Percentiles rank a stretch among this genome's conserved stretches.
These are phyloP conservation scores for Elongisporangium prolatum DNA, from an alignment of 352 stramenopile species.

Conservation along the genomic window DNA sequence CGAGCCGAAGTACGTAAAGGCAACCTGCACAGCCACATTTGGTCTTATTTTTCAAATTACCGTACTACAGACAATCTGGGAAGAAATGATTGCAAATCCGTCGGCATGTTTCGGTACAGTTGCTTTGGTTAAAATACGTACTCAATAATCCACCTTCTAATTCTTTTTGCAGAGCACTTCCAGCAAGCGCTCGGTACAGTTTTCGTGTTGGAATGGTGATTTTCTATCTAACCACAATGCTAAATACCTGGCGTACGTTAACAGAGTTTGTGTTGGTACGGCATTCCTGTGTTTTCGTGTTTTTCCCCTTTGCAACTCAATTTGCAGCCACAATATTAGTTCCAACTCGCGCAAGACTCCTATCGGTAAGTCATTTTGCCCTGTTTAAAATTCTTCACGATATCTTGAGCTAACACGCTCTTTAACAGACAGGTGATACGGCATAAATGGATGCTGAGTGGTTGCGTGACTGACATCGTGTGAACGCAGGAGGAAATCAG, in stretches of 20 bases:
- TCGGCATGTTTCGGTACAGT: constrained; percentile 70
- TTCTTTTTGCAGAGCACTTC: constrained; percentile 48
- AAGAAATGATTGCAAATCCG: constrained; percentile 86
- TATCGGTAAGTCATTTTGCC: constrained; percentile 36
- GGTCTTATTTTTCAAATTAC: background rate
- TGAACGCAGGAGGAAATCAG: constrained; percentile 57
- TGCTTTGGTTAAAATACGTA: background rate
- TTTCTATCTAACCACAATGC: background rate
- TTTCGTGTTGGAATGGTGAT: no score
- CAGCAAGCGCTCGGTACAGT: constrained; percentile 70
- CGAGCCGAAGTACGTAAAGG: constrained; percentile 7
- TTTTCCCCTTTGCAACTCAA: constrained; percentile 4
- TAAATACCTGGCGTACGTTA: constrained; percentile 3
- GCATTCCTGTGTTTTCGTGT: background rate
- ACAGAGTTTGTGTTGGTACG: constrained; percentile 77
- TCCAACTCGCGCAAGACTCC: constrained; percentile 79
- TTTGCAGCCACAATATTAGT: constrained; percentile 33
- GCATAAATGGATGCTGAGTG: background rate
- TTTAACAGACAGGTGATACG: constrained; percentile 42
- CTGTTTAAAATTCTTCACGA: background rate
- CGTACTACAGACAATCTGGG: constrained; percentile 64
- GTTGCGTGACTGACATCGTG: background rate
- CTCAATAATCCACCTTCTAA: background rate
- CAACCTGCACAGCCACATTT: background rate
- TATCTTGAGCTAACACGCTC: constrained; percentile 2